Evolutionary conservation across 306 rosid species (phyloP).

Genomic region (Cicer bijugum): DNA sequence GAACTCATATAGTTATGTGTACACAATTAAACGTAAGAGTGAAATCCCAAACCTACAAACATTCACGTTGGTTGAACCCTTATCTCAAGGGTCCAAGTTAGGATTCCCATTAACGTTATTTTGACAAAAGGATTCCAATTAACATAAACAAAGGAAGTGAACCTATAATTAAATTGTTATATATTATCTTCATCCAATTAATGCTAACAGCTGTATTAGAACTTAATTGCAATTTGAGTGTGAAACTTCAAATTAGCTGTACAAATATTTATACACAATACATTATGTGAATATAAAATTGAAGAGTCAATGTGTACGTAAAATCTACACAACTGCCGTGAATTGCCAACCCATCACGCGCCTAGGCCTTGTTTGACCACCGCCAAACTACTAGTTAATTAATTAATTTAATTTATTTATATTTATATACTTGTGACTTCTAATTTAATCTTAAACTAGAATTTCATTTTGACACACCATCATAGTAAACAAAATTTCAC

Average conservation of each 20-base stretch:
- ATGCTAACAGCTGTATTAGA: conserved; percentile 42
- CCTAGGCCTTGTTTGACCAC: conserved; percentile 63
- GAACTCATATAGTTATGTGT: no score
- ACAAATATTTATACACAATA: conserved; percentile 25
- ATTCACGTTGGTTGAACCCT: conserved; percentile 73
- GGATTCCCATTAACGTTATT: conserved; percentile 42
- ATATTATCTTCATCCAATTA: not conserved
- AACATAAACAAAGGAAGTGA: conserved; percentile 18
- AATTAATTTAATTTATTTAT: not conserved
- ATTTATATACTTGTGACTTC: no score
- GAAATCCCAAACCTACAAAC: conserved; percentile 71
- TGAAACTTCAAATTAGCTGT: conserved; percentile 30
- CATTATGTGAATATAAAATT: conserved; percentile 21
- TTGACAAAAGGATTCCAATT: conserved; percentile 42
- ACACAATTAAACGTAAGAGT: not conserved
- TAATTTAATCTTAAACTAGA: no score
- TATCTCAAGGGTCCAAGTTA: conserved; percentile 58
- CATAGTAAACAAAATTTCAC: no score
- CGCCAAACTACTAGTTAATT: conserved; percentile 7
- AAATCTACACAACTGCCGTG: conserved; percentile 59
- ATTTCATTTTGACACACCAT: no score
- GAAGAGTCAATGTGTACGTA: conserved; percentile 67
- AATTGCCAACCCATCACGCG: conserved; percentile 73
- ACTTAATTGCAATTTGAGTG: conserved; percentile 30
- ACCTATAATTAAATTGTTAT: not conserved